phyloP scores from a whole-genome alignment of 2,329 filamentous ascomycete genomes.

The Colletotrichum lindemuthianum region DNA sequence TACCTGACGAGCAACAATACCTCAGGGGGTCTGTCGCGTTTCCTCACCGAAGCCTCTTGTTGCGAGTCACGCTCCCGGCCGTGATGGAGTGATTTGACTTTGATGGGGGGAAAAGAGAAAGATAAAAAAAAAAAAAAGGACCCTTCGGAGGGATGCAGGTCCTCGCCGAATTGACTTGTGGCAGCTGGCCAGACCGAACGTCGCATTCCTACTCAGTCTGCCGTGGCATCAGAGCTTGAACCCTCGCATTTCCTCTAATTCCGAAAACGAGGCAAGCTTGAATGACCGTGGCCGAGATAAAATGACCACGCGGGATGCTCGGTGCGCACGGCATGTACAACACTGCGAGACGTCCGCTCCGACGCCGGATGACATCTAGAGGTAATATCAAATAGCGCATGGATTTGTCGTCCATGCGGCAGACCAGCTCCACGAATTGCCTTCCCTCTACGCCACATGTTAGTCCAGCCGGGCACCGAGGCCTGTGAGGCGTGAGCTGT shows the following conservation, averaged over 20 bases:
- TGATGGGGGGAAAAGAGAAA: neutral
- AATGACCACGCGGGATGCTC: conserved; percentile 11
- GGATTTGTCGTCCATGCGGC: neutral
- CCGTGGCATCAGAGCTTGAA: no score
- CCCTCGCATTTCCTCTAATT: neutral
- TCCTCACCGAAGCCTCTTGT: neutral
- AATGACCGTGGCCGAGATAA: no score
- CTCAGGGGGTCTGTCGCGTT: conserved; percentile 1
- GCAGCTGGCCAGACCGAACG: no score
- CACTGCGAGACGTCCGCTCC: conserved; percentile 19
- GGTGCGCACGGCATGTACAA: conserved; percentile 31
- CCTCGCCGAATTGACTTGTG: neutral
- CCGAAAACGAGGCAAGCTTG: conserved; percentile 8
- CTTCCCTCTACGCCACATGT: no score
- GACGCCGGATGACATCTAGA: conserved; percentile 9
- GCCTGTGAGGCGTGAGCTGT: conserved; percentile 7
- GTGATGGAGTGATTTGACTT: conserved; percentile 29
- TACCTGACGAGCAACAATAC: no score
- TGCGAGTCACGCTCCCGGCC: conserved; percentile 30
- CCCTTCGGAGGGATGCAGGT: neutral
- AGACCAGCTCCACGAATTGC: no score
- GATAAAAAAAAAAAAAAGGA: neutral
- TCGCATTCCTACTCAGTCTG: no score
- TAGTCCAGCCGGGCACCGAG: no score
- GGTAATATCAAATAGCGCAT: conserved; percentile 13